Percentiles rank a stretch among this genome's conserved stretches.
These are phyloP conservation scores for Vitis hybrid DNA, from an alignment of 177 flowering plant species.

Conservation along the genomic window DNA sequence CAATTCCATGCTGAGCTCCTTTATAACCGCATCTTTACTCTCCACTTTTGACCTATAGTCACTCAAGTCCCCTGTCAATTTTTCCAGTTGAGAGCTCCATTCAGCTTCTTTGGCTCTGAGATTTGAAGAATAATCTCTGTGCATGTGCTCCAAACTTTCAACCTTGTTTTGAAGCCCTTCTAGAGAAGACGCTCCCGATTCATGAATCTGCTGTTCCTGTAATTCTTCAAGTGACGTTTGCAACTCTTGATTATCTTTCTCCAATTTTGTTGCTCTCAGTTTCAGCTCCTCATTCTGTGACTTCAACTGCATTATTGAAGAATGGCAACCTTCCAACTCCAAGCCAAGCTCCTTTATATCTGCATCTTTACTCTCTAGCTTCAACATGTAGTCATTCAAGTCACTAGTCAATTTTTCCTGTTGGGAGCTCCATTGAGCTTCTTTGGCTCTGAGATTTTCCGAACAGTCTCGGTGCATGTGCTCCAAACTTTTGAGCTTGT, in stretches of 20 bases:
- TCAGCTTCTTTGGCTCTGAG: constrained; percentile 3
- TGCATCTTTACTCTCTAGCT: constrained; percentile 25
- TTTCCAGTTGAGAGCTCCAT: constrained; percentile 15
- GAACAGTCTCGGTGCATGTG: constrained; percentile 27
- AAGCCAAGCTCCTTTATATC: constrained; percentile 25
- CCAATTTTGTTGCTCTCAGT: too few relatives aligned
- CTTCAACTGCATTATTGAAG: neutral
- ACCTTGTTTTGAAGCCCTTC: too few relatives aligned
- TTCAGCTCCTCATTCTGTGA: too few relatives aligned
- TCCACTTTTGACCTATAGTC: constrained; percentile 5
- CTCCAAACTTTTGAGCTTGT: constrained; percentile 35
- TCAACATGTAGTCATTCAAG: constrained; percentile 20
- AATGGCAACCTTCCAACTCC: constrained; percentile 26
- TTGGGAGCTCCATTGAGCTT: constrained; percentile 40
- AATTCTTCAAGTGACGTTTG: too few relatives aligned
- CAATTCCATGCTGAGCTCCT: constrained; percentile 23
- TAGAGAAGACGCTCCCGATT: too few relatives aligned
- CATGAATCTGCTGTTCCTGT: too few relatives aligned
- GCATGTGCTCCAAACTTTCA: constrained; percentile 1
- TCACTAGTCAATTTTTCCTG: constrained; percentile 23
- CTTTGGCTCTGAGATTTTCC: constrained; percentile 31
- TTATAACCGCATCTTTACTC: constrained; percentile 9
- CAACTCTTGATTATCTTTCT: too few relatives aligned
- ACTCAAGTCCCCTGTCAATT: constrained; percentile 9
- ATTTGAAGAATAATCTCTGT: constrained; percentile 8